Percentiles rank a stretch among this genome's conserved stretches.
Evolutionary conservation across 2,329 filamentous ascomycete genomes (phyloP).

Genomic region (Zarea fungicola): DNA sequence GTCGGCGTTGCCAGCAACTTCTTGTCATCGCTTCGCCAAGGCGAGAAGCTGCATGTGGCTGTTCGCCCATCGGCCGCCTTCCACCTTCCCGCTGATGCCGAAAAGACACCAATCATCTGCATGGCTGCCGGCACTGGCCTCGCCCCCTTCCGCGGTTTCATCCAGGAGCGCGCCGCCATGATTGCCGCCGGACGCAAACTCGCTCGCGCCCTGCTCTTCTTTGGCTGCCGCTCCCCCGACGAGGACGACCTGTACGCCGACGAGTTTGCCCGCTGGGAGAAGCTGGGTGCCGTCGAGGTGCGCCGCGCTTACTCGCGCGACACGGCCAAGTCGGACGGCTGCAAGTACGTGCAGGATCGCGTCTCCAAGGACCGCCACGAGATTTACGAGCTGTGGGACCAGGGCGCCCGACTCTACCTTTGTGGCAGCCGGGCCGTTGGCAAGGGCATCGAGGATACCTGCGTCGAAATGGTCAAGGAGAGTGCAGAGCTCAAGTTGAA

Average conservation of each 20-base stretch:
- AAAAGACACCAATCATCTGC: conserved; percentile 45
- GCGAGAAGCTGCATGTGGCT: conserved; percentile 46
- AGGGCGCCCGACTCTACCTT: conserved; percentile 54
- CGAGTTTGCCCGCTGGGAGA: conserved; percentile 55
- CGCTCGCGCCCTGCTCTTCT: conserved; percentile 50
- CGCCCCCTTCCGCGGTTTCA: conserved; percentile 58
- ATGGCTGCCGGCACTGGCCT: conserved; percentile 51
- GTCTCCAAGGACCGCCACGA: conserved; percentile 32
- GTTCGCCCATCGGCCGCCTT: conserved; percentile 41
- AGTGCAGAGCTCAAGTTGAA: conserved; percentile 24
- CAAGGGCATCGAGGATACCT: conserved; percentile 39
- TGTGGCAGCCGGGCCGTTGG: conserved; percentile 55
- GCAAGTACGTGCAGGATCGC: conserved; percentile 42
- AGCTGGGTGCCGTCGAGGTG: conserved; percentile 54
- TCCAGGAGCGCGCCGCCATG: conserved; percentile 55
- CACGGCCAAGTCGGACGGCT: conserved; percentile 40
- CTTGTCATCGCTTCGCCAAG: conserved; percentile 42
- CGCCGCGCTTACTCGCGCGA: conserved; percentile 48
- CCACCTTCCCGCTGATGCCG: conserved; percentile 41
- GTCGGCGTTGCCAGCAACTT: conserved; percentile 59
- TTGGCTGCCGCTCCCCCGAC: conserved; percentile 38
- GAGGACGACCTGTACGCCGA: conserved; percentile 55
- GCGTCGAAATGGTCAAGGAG: conserved; percentile 31
- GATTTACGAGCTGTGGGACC: conserved; percentile 33
- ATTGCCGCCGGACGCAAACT: conserved; percentile 45